Percentiles rank a stretch among this genome's conserved stretches.
Conservation (phyloP, 805 yeast species). For the Zygosaccharomyces kombuchaensis region DNA sequence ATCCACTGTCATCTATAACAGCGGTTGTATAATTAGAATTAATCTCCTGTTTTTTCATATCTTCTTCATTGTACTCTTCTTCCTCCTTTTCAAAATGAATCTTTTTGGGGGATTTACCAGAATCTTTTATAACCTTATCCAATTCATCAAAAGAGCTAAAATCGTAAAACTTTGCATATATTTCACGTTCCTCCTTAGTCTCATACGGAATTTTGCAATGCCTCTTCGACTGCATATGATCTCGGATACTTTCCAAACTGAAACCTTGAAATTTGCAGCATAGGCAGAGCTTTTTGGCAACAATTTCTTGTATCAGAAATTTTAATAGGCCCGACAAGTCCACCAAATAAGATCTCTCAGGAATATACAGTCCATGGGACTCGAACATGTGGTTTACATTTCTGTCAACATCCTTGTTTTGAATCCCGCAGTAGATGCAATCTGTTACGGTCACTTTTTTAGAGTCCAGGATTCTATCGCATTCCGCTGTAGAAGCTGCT, state of each 20-base stretch:
- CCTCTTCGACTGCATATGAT: constrained; percentile 79
- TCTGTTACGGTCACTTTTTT: constrained; percentile 40
- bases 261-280: constrained; percentile 83
- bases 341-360: constrained; percentile 66
- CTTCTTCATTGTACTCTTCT: constrained; percentile 33
- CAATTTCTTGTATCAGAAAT: constrained; percentile 74
- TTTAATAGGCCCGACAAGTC: constrained; percentile 69
- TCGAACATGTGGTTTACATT: constrained; percentile 74
- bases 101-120: constrained; percentile 19
- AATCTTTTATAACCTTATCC: constrained; percentile 22
- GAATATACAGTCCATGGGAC: constrained; percentile 80
- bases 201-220: constrained; percentile 92
- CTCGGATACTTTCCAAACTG: constrained; percentile 78
- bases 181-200: constrained; percentile 66
- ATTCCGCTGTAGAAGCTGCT: constrained; percentile 21
- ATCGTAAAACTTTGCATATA: constrained; percentile 79
- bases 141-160: constrained; percentile 61
- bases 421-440: constrained; percentile 56
- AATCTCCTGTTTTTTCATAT: constrained; percentile 17
- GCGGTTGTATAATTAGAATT: constrained; percentile 36
- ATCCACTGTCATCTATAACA: constrained; percentile 50
- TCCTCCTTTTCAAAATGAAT: constrained; percentile 33
- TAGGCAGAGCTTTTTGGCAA: constrained; percentile 78
- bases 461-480: constrained; percentile 27
- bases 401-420: constrained; percentile 49